A percentile compares a stretch with the other conserved stretches of the same genome.
phyloP scores from a whole-genome alignment of 331 rosid species.

The Acacia concinna region DNA sequence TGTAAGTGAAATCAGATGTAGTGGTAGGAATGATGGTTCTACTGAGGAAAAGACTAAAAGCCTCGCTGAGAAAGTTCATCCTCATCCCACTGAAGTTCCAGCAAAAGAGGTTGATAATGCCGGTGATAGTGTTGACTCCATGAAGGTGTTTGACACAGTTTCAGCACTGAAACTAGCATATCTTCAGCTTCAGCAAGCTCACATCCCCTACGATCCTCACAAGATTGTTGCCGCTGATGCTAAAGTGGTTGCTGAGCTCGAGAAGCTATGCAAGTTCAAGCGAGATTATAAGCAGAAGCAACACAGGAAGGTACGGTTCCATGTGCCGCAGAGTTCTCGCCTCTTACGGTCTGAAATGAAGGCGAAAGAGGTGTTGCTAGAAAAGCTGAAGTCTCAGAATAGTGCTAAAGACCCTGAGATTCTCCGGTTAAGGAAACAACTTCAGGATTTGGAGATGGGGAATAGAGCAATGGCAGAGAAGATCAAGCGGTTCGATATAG shows the following conservation, averaged over 20 bases:
- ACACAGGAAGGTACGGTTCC: constrained; percentile 29
- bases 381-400: constrained; percentile 53
- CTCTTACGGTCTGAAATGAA: constrained; percentile 44
- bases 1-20: constrained; percentile 29
- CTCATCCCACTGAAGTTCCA: constrained; percentile 41
- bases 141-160: constrained; percentile 56
- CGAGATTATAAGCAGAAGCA: constrained; percentile 47
- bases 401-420: constrained; percentile 51
- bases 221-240: constrained; percentile 74
- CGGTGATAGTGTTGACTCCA: constrained; percentile 39
- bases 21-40: background rate
- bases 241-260: constrained; percentile 62
- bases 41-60: constrained; percentile 36
- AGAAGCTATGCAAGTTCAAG: constrained; percentile 68
- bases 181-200: constrained; percentile 80
- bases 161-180: constrained; percentile 69
- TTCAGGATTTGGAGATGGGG: constrained; percentile 46
- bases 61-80: constrained; percentile 47
- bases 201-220: constrained; percentile 62
- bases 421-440: constrained; percentile 36
- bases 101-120: constrained; percentile 11
- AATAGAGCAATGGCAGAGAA: constrained; percentile 49
- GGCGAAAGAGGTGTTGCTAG: constrained; percentile 47
- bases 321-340: constrained; percentile 27
- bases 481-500: constrained; percentile 42